A percentile compares a stretch with the other conserved stretches of the same genome.
These are phyloP conservation scores for Calamus simplicifolius DNA, from an alignment of 176 grass and related monocot genomes.

Conservation along the genomic window DNA sequence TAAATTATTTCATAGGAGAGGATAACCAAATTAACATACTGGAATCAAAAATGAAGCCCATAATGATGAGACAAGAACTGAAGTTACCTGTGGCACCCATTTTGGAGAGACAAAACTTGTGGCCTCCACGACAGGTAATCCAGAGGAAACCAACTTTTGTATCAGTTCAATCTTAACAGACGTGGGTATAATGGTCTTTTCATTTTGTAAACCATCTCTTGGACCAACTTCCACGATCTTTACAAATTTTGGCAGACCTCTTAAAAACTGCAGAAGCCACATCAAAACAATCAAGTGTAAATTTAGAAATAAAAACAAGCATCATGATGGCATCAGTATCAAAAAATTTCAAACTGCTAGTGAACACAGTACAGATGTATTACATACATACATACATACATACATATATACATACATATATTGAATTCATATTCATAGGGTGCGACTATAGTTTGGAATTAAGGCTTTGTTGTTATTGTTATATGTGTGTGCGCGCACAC, in stretches of 20 bases:
- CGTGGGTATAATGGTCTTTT: constrained; percentile 60
- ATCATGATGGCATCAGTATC: no score
- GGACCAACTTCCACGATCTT: constrained; percentile 92
- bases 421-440: no score
- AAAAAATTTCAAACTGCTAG: no score
- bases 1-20: no score
- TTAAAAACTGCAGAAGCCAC: constrained; percentile 41
- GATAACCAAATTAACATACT: not conserved
- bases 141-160: constrained; percentile 65
- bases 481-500: no score
- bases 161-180: constrained; percentile 87
- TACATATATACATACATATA: no score
- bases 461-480: no score
- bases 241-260: constrained; percentile 59
- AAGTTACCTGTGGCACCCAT: constrained; percentile 89
- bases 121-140: constrained; percentile 73
- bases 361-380: no score
- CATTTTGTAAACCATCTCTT: constrained; percentile 88
- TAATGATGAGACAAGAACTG: not conserved
- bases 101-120: constrained; percentile 99
- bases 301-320: no score
- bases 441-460: no score
- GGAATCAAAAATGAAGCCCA: not conserved
- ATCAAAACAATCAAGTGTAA: no score
- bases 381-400: no score